Evolutionary conservation across 2,329 filamentous ascomycete species (phyloP).

Genomic region (Magnaporthiopsis rhizophila): DNA sequence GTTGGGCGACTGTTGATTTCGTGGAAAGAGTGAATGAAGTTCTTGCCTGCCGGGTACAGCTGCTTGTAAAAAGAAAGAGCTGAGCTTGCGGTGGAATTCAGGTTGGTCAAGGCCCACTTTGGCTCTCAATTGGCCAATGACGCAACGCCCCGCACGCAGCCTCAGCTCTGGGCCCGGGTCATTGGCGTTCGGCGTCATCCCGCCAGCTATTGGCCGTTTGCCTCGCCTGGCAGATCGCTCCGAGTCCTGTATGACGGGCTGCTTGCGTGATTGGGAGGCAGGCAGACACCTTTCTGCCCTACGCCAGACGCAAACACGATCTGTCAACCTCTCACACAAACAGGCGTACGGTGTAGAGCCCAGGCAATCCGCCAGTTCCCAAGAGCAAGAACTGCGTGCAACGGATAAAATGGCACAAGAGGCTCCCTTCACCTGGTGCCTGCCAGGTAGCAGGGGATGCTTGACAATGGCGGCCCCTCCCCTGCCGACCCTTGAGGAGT

Average conservation of each 20-base stretch:
- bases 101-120: neutral
- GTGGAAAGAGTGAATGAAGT: no score
- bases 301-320: no score
- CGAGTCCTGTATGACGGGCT: no score
- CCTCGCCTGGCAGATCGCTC: no score
- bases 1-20: neutral
- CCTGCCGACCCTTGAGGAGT: neutral
- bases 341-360: no score
- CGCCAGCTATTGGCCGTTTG: no score
- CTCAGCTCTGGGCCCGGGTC: neutral
- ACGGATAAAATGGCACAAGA: neutral
- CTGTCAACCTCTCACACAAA: no score
- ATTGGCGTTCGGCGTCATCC: no score
- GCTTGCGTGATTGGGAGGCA: no score
- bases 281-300: no score
- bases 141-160: neutral
- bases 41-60: neutral
- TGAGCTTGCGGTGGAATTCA: neutral
- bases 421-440: neutral
- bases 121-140: neutral
- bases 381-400: no score
- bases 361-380: no score
- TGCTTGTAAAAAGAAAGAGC: neutral
- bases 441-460: neutral
- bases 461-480: neutral